A percentile compares a stretch with the other conserved stretches of the same genome.
Conservation (phyloP, 257 asterid genomes). For the Osmanthus fragrans region DNA sequence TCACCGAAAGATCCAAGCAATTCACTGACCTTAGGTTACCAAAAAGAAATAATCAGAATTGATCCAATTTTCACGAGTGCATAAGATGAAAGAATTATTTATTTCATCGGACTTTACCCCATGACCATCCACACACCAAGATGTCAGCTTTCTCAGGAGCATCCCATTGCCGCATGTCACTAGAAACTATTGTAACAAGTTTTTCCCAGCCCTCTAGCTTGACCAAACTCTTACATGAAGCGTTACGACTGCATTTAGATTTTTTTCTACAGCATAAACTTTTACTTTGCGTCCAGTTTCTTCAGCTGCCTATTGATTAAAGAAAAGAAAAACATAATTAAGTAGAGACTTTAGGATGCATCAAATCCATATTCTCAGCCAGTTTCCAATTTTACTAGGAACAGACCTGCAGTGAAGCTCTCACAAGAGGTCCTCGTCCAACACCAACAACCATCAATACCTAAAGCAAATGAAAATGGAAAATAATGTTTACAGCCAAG, state of each 20-base stretch:
- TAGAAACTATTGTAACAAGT: constrained; percentile 73
- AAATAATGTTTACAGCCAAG: not conserved
- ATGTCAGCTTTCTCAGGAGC: constrained; percentile 99
- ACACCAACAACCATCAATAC: constrained; percentile 99
- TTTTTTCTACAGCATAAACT: constrained; percentile 95
- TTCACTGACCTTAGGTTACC: constrained; percentile 73
- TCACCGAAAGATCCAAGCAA: constrained; percentile 98
- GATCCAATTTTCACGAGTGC: constrained; percentile 1
- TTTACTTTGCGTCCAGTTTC: constrained; percentile 88
- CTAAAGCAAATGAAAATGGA: constrained; percentile 39
- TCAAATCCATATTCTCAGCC: constrained; percentile 2
- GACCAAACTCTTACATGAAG: constrained; percentile 99
- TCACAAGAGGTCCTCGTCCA: constrained; percentile 98
- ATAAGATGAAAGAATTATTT: constrained; percentile 12
- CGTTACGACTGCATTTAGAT: constrained; percentile 95
- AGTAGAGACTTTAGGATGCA: constrained; percentile 12
- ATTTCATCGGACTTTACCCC: constrained; percentile 1
- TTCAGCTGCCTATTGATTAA: constrained; percentile 79
- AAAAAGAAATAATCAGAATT: not conserved
- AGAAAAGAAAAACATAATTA: constrained; percentile 9
- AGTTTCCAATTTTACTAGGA: constrained; percentile 8
- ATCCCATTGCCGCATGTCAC: constrained; percentile 96
- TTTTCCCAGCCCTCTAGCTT: constrained; percentile 96
- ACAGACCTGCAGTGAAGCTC: constrained; percentile 93
- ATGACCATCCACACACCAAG: constrained; percentile 50